Percentiles rank a stretch among this genome's conserved stretches.
These are phyloP conservation scores for Fusarium papillatum DNA, from an alignment of 2,329 filamentous ascomycete genomes.

Conservation along the genomic window DNA sequence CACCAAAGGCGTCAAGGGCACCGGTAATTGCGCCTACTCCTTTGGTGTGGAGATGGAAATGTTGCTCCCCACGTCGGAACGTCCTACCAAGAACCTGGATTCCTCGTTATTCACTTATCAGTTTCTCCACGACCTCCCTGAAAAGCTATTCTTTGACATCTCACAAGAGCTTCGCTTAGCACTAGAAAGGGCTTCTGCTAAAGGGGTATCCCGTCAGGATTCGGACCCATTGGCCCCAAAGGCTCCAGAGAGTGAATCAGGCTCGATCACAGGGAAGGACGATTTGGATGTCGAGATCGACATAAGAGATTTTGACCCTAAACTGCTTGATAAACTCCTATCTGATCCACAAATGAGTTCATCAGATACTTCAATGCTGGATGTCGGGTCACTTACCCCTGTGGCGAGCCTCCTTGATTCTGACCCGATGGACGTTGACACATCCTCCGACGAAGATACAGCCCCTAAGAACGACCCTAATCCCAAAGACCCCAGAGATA, in stretches of 20 bases:
- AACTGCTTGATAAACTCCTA: background rate
- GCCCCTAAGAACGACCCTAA: background rate
- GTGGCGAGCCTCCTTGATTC: background rate
- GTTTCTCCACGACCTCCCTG: background rate
- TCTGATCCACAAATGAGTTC: background rate
- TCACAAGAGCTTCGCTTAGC: background rate
- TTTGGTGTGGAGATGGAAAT: constrained; percentile 40
- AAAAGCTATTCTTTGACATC: background rate
- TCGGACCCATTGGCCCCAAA: background rate
- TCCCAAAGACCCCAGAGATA: constrained; percentile 13
- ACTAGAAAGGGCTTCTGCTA: too few species aligned
- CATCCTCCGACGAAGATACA: background rate
- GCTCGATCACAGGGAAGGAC: background rate
- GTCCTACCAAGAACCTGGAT: background rate
- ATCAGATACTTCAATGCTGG: background rate
- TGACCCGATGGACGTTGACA: background rate
- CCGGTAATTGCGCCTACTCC: constrained; percentile 19
- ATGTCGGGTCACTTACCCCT: background rate
- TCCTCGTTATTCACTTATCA: background rate
- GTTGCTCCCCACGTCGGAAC: constrained; percentile 7
- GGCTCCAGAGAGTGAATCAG: background rate
- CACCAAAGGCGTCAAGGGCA: background rate
- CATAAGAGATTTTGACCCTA: background rate
- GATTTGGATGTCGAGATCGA: background rate
- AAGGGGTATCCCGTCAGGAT: background rate